A percentile compares a stretch with the other conserved stretches of the same genome.
phyloP scores from a whole-genome alignment of 306 rosid species.

The Casuarina equisetifolia region DNA sequence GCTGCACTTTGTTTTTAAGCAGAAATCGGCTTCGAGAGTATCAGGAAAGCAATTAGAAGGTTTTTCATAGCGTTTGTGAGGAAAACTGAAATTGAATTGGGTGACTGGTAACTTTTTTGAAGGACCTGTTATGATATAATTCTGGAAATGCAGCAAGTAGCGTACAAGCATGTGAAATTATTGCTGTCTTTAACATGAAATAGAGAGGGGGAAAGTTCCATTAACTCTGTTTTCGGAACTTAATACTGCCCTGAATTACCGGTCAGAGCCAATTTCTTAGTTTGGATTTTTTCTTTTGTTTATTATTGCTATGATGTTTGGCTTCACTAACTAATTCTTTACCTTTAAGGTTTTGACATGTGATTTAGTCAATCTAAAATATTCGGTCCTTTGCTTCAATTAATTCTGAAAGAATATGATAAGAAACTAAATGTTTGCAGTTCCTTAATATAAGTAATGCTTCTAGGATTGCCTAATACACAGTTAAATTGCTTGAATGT shows the following conservation, averaged over 20 bases:
- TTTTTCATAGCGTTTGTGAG: neutral
- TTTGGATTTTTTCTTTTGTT: neutral
- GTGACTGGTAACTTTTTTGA: neutral
- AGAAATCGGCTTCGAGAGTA: neutral
- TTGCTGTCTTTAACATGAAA: neutral
- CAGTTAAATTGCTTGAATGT: neutral
- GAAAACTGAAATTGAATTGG: neutral
- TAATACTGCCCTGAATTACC: neutral
- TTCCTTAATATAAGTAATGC: neutral
- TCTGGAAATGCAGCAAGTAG: neutral
- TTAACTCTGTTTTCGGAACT: neutral
- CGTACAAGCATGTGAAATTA: neutral
- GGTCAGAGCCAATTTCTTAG: neutral
- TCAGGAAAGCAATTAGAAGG: neutral
- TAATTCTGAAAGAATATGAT: neutral
- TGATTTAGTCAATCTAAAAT: neutral
- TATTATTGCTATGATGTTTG: neutral
- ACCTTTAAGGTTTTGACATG: neutral
- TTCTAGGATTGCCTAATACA: neutral
- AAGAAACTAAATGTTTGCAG: neutral
- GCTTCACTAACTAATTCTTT: neutral
- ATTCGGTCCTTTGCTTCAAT: neutral
- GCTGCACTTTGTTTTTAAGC: neutral
- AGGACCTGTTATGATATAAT: neutral
- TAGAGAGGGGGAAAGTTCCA: neutral